These are phyloP conservation scores for Neurospora sp. DNA, from an alignment of 495 filamentous ascomycete genomes.

Conservation along the genomic window DNA sequence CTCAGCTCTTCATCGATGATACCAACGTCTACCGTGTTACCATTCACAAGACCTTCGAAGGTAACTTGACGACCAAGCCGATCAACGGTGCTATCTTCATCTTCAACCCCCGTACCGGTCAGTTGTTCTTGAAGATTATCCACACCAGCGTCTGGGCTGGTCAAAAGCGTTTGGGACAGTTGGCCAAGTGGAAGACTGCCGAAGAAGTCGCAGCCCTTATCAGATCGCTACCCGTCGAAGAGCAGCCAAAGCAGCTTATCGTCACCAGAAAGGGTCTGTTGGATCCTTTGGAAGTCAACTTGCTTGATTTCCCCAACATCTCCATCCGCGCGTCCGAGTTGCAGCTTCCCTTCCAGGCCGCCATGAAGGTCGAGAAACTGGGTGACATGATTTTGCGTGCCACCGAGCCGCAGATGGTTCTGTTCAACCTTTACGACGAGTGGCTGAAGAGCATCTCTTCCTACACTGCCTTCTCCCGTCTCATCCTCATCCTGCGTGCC, in stretches of 20 bases:
- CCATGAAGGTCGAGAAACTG: slow-evolving; percentile 99
- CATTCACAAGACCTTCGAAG: slow-evolving; percentile 99
- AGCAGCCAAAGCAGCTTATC: slow-evolving; percentile 98
- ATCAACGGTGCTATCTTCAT: slow-evolving; percentile 99
- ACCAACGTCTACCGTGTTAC: slow-evolving; percentile 99
- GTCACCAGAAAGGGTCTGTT: slow-evolving; percentile 96
- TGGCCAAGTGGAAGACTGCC: slow-evolving; percentile 99
- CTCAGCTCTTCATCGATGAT: slow-evolving; percentile 98
- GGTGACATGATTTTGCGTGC: slow-evolving; percentile 98
- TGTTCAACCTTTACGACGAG: slow-evolving; percentile 98
- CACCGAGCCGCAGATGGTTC: slow-evolving; percentile 98
- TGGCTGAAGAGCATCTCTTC: slow-evolving; percentile 98
- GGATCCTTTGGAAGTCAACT: slow-evolving; percentile 93
- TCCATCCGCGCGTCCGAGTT: slow-evolving; percentile 97
- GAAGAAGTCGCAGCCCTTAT: slow-evolving; percentile 99
- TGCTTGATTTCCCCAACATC: slow-evolving; percentile 98
- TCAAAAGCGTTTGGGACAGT: slow-evolving; percentile 95
- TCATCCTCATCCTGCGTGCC: slow-evolving; percentile 90
- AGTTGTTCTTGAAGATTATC: slow-evolving; percentile 98
- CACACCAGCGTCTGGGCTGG: slow-evolving; percentile 99
- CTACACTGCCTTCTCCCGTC: slow-evolving; percentile 95
- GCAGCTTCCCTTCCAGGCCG: slow-evolving; percentile 97
- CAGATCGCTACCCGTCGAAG: slow-evolving; percentile 91
- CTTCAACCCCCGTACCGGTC: slow-evolving; percentile 96
- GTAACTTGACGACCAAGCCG: slow-evolving; percentile 97